Percentiles rank a stretch among this genome's conserved stretches.
Evolutionary conservation across 192 early-diverging fungal species (phyloP).

Genomic region (Helicostylum pulchrum): DNA sequence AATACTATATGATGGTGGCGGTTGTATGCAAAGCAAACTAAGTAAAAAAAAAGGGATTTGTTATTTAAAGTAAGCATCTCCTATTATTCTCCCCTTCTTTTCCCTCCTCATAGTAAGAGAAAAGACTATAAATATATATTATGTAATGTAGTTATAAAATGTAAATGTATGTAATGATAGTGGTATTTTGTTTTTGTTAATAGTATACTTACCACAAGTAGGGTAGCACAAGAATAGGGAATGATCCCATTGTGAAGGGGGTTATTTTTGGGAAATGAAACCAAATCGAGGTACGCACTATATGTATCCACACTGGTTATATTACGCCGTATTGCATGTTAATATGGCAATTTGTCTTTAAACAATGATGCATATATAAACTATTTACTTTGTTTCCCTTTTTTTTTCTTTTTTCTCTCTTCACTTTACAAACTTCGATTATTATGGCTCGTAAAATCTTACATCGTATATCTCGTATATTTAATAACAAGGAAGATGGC

Average conservation of each 20-base stretch:
- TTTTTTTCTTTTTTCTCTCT: not conserved
- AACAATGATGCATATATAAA: not conserved
- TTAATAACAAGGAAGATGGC: not conserved
- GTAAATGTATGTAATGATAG: no score
- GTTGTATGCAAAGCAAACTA: no score
- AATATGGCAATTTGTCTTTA: not conserved
- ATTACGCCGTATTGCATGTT: not conserved
- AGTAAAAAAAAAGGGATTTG: no score
- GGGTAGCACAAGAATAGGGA: no score
- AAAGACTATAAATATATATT: no score
- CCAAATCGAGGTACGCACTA: conserved; percentile 9
- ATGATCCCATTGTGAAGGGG: not conserved
- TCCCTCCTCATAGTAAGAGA: no score
- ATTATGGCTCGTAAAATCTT: conserved; percentile 4
- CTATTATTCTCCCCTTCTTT: no score
- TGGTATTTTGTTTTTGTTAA: no score
- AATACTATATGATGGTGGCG: no score
- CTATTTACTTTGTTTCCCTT: not conserved
- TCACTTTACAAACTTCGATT: not conserved
- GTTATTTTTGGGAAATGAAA: conserved; percentile 14
- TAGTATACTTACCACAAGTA: no score
- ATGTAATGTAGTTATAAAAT: no score
- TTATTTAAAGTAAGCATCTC: no score
- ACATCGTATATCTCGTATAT: conserved; percentile 2
- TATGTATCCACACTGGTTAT: not conserved